Conservation (phyloP, 495 filamentous ascomycete genomes). For the Talaromyces ruber region DNA sequence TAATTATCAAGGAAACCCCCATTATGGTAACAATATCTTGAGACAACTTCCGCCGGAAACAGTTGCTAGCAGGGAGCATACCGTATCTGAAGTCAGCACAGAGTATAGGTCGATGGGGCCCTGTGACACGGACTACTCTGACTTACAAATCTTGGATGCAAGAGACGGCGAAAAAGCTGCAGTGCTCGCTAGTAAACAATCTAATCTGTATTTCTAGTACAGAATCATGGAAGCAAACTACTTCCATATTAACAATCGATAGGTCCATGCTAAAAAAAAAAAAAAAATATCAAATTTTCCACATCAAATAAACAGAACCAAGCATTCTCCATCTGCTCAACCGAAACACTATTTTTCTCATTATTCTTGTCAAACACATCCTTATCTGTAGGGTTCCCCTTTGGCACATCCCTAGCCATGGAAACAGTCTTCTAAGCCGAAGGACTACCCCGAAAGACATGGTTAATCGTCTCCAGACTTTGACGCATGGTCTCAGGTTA, state of each 20-base stretch:
- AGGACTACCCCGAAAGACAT: too few species aligned
- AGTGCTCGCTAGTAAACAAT: background rate
- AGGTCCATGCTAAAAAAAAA: background rate
- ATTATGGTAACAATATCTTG: background rate
- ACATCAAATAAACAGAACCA: too few species aligned
- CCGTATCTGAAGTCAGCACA: background rate
- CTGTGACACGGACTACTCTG: background rate
- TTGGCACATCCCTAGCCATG: too few species aligned
- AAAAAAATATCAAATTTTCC: too few species aligned
- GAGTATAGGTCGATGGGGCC: background rate
- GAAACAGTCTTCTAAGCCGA: too few species aligned
- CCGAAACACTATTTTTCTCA: too few species aligned
- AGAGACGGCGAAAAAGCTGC: background rate
- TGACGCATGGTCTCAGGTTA: too few species aligned
- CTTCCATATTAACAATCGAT: background rate
- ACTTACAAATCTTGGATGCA: background rate
- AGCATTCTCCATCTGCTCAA: too few species aligned
- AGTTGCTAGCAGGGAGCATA: background rate
- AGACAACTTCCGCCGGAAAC: background rate
- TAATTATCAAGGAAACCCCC: background rate
- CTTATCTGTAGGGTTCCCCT: too few species aligned
- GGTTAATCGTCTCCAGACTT: too few species aligned
- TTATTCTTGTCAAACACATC: too few species aligned
- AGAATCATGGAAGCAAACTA: background rate
- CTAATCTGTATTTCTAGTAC: constrained; percentile 3